These are phyloP conservation scores for Calonectria pseudoturangicola DNA, from an alignment of 2,329 filamentous ascomycete species.

Conservation along the genomic window DNA sequence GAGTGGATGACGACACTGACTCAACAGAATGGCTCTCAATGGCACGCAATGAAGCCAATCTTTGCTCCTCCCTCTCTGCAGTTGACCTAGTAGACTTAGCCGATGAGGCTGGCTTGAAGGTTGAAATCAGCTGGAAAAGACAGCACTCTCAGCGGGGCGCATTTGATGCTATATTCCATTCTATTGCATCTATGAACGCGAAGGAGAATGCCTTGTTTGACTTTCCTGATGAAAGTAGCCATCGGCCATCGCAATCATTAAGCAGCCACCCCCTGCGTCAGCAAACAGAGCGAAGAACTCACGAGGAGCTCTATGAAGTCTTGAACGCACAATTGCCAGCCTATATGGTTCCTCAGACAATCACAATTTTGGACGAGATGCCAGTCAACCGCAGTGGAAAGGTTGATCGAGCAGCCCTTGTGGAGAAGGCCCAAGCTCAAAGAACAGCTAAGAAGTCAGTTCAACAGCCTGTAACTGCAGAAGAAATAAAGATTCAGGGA, in stretches of 20 bases:
- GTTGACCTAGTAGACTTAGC: slow-evolving; percentile 50
- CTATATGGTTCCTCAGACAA: slow-evolving; percentile 36
- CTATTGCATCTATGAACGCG: slow-evolving; percentile 55
- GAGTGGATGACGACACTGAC: background rate
- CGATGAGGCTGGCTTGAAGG: slow-evolving; percentile 64
- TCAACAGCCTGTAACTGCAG: slow-evolving; percentile 18
- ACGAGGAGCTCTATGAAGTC: background rate
- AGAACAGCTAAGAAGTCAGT: background rate
- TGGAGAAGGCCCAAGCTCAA: slow-evolving; percentile 62
- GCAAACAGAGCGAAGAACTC: background rate
- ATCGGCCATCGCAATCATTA: background rate
- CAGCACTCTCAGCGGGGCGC: slow-evolving; percentile 55
- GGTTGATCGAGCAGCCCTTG: slow-evolving; percentile 38
- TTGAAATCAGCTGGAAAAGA: slow-evolving; percentile 67
- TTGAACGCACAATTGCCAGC: slow-evolving; percentile 42
- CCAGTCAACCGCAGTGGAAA: background rate
- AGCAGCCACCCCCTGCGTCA: slow-evolving; percentile 24
- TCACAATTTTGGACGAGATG: background rate
- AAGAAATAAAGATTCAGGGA: background rate
- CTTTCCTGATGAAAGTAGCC: slow-evolving; percentile 48
- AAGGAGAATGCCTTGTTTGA: slow-evolving; percentile 42
- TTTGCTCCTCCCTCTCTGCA: slow-evolving; percentile 38
- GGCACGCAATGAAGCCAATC: slow-evolving; percentile 10
- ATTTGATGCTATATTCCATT: slow-evolving; percentile 57
- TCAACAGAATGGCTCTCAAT: slow-evolving; percentile 40